Conservation (phyloP, 2,329 filamentous ascomycete species). For the Fusarium redolens region DNA sequence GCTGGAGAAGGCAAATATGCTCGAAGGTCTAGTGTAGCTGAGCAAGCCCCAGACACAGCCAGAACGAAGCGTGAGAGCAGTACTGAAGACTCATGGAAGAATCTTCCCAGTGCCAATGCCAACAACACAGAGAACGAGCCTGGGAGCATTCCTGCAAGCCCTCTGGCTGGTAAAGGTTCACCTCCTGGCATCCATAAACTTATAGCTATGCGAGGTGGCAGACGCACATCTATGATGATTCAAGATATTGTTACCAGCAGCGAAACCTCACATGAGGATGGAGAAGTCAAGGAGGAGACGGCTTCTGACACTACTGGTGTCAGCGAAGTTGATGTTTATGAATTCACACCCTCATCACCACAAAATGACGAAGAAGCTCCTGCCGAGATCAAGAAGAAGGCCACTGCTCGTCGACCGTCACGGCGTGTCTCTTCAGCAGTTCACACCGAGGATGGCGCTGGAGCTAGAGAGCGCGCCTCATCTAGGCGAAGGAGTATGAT, state of each 20-base stretch:
- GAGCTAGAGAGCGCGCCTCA: conserved; percentile 46
- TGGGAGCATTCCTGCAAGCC: conserved; percentile 51
- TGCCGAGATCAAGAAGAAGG: conserved; percentile 38
- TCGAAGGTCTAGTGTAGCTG: conserved; percentile 54
- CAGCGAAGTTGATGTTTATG: conserved; percentile 62
- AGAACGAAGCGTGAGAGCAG: conserved; percentile 51
- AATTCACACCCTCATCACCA: conserved; percentile 64
- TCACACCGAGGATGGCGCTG: conserved; percentile 50
- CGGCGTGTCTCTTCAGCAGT: conserved; percentile 55
- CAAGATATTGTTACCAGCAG: conserved; percentile 23
- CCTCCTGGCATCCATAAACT: conserved; percentile 47
- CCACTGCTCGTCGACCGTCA: conserved; percentile 50
- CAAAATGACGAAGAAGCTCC: conserved; percentile 48
- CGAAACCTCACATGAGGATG: conserved; percentile 24
- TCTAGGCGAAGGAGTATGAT: conserved; percentile 69
- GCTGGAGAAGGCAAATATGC: conserved; percentile 69
- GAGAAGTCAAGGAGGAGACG: conserved; percentile 25
- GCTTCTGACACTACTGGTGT: conserved; percentile 36
- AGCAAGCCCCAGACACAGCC: conserved; percentile 42
- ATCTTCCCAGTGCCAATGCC: conserved; percentile 35
- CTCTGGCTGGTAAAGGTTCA: conserved; percentile 55
- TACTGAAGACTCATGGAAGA: conserved; percentile 47
- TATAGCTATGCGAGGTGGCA: conserved; percentile 55
- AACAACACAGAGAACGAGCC: conserved; percentile 21
- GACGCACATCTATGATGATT: conserved; percentile 51